Base-by-base conservation (phyloP, 2,329 filamentous ascomycete species). In the Alternaria ventricosa region DNA sequence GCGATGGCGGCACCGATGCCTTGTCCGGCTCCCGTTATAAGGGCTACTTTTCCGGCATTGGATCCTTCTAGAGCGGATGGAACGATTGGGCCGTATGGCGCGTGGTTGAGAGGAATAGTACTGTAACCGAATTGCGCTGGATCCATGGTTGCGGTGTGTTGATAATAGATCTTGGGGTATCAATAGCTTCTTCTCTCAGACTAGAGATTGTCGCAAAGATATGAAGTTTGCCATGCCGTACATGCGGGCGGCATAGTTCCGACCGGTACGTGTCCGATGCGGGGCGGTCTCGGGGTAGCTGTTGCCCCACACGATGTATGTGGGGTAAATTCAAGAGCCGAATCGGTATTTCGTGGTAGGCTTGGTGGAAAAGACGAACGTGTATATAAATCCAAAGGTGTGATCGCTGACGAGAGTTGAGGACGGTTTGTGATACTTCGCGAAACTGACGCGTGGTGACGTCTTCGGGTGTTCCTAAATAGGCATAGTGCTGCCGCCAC, bases 1-100 rank as follows among this genome's bases (percentile, higher is more conserved):
- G 73, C 61, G 30, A 76, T 76, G 9, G 73, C 74, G 13, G 71
- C 72, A 10, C 75, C 75, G 25, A 77, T 77, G 15, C 75, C 74
- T 53, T 68, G 68, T 6, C 63, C 73, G 12, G 74, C 73, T 11
- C 75, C 75, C 15, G 75, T 77, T 10, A 77, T 51, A 4, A 77
- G 49, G 4, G 74, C 74, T 9, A 75, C 61, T 65, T 75, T 77
- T 9, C 69, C 68, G 6, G 50, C 11, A 54, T 75, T 77, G 11
- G 66, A 55, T 10, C 57, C 56, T 46, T 61, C 33, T 12, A 77
- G 64, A 1, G 69, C 57, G 22, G 66, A 60, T 5, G 68, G 50
- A 25, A 62, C 50, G 20, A 74, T 72, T 0, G 67, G 63, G 23
- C 57, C 63, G 49, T 74, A 73, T 3, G 71, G 71, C 2, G 44